phyloP scores from a whole-genome alignment of 1,284 basidiomycete species.

The Xerocomus minutiporus region DNA sequence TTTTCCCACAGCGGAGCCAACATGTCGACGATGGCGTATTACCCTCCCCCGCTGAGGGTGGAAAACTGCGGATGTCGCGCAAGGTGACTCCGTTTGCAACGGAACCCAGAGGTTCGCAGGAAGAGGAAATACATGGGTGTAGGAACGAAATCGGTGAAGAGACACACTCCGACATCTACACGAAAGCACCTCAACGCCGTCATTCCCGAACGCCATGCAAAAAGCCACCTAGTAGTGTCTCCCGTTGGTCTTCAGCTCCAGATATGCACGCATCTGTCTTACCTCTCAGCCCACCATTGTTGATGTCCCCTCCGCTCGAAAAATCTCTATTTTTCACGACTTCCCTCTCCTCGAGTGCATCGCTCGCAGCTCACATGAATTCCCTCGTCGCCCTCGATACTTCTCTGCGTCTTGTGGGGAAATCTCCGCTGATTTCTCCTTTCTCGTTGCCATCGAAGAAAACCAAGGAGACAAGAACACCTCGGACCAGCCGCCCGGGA shows the following conservation, averaged over 20 bases:
- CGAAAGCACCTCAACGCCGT: slow-evolving; percentile 15
- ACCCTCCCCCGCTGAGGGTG: not conserved
- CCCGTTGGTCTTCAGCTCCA: slow-evolving; percentile 12
- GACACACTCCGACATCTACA: slow-evolving; percentile 13
- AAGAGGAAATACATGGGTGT: not conserved
- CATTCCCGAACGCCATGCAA: slow-evolving; percentile 8
- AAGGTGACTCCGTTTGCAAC: slow-evolving; percentile 12
- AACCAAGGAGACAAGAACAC: slow-evolving; percentile 3
- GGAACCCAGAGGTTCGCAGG: not conserved
- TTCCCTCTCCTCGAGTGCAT: slow-evolving; percentile 16
- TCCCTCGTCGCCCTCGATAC: not conserved
- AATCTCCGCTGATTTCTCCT: slow-evolving; percentile 14
- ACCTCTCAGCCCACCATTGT: slow-evolving; percentile 26
- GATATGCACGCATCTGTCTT: slow-evolving; percentile 23
- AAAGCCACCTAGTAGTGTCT: not conserved
- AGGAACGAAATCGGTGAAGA: not conserved
- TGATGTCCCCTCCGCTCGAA: slow-evolving; percentile 32
- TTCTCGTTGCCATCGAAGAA: slow-evolving; percentile 20
- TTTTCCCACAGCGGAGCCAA: not conserved
- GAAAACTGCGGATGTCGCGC: not conserved
- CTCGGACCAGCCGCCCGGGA: slow-evolving; percentile 1
- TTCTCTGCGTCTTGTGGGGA: not conserved
- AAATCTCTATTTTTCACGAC: slow-evolving; percentile 29
- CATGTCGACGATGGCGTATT: not conserved
- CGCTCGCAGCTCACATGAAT: slow-evolving; percentile 12